A percentile compares a stretch with the other conserved stretches of the same genome.
phyloP scores from a whole-genome alignment of 108 stramenopile species.

The Fistulifera solaris region DNA sequence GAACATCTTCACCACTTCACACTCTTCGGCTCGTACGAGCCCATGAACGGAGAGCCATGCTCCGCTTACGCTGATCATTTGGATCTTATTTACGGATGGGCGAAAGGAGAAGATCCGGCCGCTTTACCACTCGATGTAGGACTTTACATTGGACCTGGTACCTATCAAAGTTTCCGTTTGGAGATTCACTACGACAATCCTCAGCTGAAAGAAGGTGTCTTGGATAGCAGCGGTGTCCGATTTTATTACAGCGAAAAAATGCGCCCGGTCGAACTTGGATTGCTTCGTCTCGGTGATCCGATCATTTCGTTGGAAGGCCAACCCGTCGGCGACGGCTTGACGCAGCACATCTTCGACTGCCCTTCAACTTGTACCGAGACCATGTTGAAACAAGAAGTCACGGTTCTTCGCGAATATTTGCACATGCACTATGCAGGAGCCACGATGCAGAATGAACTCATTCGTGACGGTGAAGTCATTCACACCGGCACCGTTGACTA shows the following conservation, averaged over 20 bases:
- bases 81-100: constrained; percentile 26
- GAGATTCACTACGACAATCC: constrained; percentile 56
- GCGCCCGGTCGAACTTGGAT: constrained; percentile 29
- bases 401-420: constrained; percentile 37
- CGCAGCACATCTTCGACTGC: constrained; percentile 33
- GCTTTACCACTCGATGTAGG: constrained; percentile 36
- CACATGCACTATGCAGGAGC: constrained; percentile 48
- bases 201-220: constrained; percentile 9
- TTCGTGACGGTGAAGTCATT: constrained; percentile 37
- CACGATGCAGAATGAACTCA: constrained; percentile 26
- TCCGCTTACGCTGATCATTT: too few relatives aligned
- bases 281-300: constrained; percentile 38
- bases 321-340: constrained; percentile 23
- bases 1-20: constrained; percentile 10
- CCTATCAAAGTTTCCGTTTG: constrained; percentile 20
- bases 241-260: constrained; percentile 30
- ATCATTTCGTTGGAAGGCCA: constrained; percentile 15
- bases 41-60: neutral
- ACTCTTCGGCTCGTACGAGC: neutral
- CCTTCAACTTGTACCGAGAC: constrained; percentile 23
- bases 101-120: constrained; percentile 30
- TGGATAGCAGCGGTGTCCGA: constrained; percentile 43
- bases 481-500: constrained; percentile 24
- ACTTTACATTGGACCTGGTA: constrained; percentile 15
- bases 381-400: constrained; percentile 18